Evolutionary conservation across 1,284 basidiomycete genomes (phyloP).

Genomic region (Puccinia brachypodii): DNA sequence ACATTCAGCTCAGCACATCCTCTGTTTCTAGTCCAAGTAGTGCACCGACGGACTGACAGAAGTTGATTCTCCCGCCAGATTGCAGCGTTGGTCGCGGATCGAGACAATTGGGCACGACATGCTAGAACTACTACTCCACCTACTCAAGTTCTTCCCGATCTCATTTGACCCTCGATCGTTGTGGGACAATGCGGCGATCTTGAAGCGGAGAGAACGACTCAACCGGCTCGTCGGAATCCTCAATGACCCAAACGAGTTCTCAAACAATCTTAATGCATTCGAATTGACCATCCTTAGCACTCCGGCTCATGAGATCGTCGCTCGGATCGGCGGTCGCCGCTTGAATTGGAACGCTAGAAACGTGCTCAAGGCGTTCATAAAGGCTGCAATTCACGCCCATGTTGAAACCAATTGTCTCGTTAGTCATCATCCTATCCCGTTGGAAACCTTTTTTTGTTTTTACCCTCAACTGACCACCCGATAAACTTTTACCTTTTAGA

Average conservation of each 20-base stretch:
- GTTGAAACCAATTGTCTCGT: constrained; percentile 72
- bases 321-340: constrained; percentile 50
- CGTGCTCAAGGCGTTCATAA: constrained; percentile 72
- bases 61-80: neutral
- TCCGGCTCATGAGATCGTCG: constrained; percentile 52
- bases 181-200: constrained; percentile 14
- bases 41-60: neutral
- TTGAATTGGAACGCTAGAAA: constrained; percentile 68
- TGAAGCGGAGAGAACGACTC: constrained; percentile 26
- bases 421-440: constrained; percentile 59
- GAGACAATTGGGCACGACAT: neutral
- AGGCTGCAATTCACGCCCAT: constrained; percentile 68
- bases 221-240: constrained; percentile 23
- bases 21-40: too few relatives aligned
- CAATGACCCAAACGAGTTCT: constrained; percentile 31
- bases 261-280: constrained; percentile 30
- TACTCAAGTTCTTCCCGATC: constrained; percentile 23
- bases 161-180: constrained; percentile 11
- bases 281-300: constrained; percentile 53
- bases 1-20: too few relatives aligned
- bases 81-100: neutral
- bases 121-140: constrained; percentile 18
- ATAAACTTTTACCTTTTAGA: constrained; percentile 1
- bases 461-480: neutral
- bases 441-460: neutral